Evolutionary conservation across 106 monocot species (phyloP), one percentile per base, ranked within the genome.

Genomic region (Ottelia alismoides): DNA sequence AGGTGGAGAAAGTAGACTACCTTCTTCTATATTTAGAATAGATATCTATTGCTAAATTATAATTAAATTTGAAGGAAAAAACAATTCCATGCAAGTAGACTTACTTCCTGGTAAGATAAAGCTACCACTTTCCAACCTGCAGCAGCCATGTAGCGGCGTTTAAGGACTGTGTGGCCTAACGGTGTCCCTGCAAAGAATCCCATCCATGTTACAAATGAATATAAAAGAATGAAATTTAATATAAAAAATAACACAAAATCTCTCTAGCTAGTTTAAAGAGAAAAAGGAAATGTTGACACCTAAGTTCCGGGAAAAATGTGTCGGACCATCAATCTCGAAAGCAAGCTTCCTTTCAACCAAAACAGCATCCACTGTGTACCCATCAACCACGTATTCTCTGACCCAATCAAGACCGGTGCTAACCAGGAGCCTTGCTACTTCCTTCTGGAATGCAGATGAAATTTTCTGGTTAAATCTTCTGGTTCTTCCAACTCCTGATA

Each of bases 221-320:
- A 16, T 2, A 5, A 21, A 59, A 45, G 25, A 28, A 16, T 4
- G 18, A 10, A 54, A 2, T 9, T 26, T 17, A 27, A 6, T 54
- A 43, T 50, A 0, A 28, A 11, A 29, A 3, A 11, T 20, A 62
- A 9, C 24, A 30, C 22, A 19, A 25, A 63, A 23, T 11, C 11
- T n/a, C 17, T 2, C 22, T 26, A 14, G 25, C n/a, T 1, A 43
- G 11, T 16, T 30, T 21, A 2, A 2, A 21, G 24, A 22, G 20
- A 51, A 7, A 43, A 44, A 16, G 16, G 20, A 43, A 30, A 26
- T 25, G 27, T 2, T 65, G 7, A 28, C 68, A 66, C 98, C 98
- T 72, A 74, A 70, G 65, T 98, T 98, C 67, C 98, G 73, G 10
- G 98, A 85, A 71, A 98, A 98, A 75, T 98, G 98, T 51, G 90